Conservation (phyloP, 2,329 filamentous ascomycete genomes). For the Pyricularia sp. region DNA sequence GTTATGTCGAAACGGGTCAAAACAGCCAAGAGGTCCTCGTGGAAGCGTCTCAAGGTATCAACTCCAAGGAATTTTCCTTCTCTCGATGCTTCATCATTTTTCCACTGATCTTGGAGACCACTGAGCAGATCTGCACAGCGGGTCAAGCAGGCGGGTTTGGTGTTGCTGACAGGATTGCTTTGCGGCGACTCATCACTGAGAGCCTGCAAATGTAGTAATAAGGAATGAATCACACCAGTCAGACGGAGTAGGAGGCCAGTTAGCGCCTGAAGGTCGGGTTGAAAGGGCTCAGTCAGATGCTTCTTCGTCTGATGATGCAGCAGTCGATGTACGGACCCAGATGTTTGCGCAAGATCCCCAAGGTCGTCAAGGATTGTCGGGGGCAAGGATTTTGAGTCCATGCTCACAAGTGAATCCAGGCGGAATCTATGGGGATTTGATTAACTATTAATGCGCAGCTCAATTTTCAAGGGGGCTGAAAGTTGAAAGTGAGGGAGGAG, state of each 20-base stretch:
- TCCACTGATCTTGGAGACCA: background rate
- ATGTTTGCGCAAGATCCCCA: background rate
- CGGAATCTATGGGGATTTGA: background rate
- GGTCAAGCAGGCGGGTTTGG: background rate
- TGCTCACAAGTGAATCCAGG: background rate
- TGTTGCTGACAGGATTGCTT: background rate
- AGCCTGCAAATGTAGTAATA: background rate
- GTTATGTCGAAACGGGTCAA: background rate
- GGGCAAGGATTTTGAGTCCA: background rate
- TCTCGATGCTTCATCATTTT: background rate
- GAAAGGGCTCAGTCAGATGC: background rate
- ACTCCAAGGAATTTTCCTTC: background rate
- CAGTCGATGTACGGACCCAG: background rate
- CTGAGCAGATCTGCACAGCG: background rate
- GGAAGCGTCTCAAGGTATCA: background rate
- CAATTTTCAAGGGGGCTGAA: background rate
- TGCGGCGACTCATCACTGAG: background rate
- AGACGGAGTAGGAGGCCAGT: background rate
- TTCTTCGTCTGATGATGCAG: background rate
- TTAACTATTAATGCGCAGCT: background rate
- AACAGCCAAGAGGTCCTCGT: background rate
- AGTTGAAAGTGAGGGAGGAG: background rate
- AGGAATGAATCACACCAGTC: background rate
- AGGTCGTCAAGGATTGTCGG: background rate
- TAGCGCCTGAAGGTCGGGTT: background rate